Evolutionary conservation across 164 flowering plant species (phyloP), one percentile per base, ranked within the genome.

Genomic region (Stephania japonica): DNA sequence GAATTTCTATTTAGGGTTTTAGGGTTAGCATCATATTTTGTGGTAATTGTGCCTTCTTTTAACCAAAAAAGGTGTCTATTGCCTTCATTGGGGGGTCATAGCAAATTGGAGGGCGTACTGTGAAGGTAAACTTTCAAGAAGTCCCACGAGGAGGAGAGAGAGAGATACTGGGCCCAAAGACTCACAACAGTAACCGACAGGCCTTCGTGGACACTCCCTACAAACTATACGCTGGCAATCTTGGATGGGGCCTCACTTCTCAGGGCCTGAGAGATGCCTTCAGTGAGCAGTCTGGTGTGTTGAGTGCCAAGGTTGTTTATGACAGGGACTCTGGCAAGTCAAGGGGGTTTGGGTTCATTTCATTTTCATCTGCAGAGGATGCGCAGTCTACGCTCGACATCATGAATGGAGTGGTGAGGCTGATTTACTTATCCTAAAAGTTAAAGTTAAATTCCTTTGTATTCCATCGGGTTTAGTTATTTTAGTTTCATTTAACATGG

Each of bases 151-250:
- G 99, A 71, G 94, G 93, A 38, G 98, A 95, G 74, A 86, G 90
- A 77, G 90, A 86, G 75, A 85, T 93, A 7, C 84, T 89, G 94
- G 88, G 86, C 12, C 89, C 93, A 23, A 89, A 77, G 74, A 86
- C 86, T 23, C 76, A 86, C 53, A 86, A 75, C 76, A 85, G 86
- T 84, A 53, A 80, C 75, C 78, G 75, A 59, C 21, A 4, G 0
- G 86, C 83, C 65, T 95, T 83, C 63, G 73, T 95, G 7, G 98
- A 95, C 73, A 93, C 88, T 72, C 92, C 97, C 9, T 76, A 93
- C 86, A 95, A 95, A 79, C 67, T 95, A 95, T 83, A 97, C n/a
- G n/a, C 90, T 12, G 99, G 97, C 64, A 95, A 95, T 75, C 97
- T 95, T 16, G 80, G 84, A 32, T 95, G 99, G 99, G 68, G 70